Base-by-base conservation (phyloP, 2,329 filamentous ascomycete species). In the Trichoderma lentiforme region DNA sequence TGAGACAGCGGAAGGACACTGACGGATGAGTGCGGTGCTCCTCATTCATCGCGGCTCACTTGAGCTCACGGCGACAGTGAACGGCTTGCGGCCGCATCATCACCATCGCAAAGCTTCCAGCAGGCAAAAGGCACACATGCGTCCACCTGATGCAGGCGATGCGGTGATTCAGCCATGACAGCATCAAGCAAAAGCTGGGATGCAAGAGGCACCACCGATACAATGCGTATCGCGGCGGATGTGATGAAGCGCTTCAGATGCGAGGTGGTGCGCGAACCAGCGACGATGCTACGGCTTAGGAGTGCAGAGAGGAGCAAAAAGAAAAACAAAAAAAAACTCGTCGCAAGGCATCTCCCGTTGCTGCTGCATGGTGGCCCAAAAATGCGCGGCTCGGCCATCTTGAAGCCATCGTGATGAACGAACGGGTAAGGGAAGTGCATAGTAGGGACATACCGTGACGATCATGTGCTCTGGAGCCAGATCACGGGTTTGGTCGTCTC, bases 401-500 rank as follows among this genome's bases (percentile, higher is more conserved):
- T 70, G 39, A 65, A 12, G 66, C 57, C 72, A 73, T 74, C 73
- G 74, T 67, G 71, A 76, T 58, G 21, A 53, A 68, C 34, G 28
- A 56, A 66, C 62, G 57, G 51, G 57, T 64, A 66, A 66, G 21
- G 57, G 53, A 68, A 62, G 58, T 74, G 75, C 72, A 74, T 76
- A 71, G 72, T 68, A 73, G 73, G 73, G 75, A 75, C 76, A 77
- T 83, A 84, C 83, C 82, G 82, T 75, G 77, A 77, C 80, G 82
- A 84, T 84, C 82, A 84, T 84, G 82, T 84, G 82, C 81, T 79
- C 77, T 76, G 74, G 74, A 75, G 73, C 76, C 79, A 82, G 81
- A 84, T 84, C 82, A 84, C 82, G 82, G 83, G 82, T 82, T 82
- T 80, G 63, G 74, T 75, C 76, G 76, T 77, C 81, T 83, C 82